Conservation (phyloP, 192 early-diverging fungal genomes). For the Coemansia guatemalensis region DNA sequence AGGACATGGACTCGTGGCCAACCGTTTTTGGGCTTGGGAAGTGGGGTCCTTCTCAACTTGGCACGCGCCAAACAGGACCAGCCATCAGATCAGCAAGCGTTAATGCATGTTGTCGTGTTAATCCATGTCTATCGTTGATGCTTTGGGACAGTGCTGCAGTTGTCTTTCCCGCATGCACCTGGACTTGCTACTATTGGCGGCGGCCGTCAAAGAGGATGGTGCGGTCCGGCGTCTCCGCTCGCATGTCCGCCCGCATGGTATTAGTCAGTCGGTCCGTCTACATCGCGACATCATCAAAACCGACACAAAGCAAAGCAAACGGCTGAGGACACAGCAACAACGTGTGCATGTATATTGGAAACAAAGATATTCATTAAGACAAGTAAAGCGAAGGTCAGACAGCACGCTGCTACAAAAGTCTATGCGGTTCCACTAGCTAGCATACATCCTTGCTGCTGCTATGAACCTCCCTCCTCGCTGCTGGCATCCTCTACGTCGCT, state of each 20-base stretch:
- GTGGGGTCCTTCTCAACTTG: background rate
- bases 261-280: background rate
- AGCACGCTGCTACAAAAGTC: background rate
- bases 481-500: slow-evolving; percentile 51
- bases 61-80: background rate
- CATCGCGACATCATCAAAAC: background rate
- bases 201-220: too few relatives aligned
- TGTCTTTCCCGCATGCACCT: background rate
- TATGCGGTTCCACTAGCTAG: background rate
- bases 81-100: background rate
- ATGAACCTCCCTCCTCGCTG: background rate
- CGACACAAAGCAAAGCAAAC: background rate
- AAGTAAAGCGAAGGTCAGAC: background rate
- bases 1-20: slow-evolving; percentile 9
- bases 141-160: background rate
- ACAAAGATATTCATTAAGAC: background rate
- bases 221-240: background rate
- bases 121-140: background rate
- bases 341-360: background rate
- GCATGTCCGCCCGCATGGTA: background rate
- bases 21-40: slow-evolving; percentile 23
- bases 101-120: slow-evolving; percentile 4
- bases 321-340: background rate
- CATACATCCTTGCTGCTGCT: background rate
- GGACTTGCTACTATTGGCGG: background rate